Evolutionary conservation across 1,139 yeast genomes (phyloP), one percentile per base, ranked within the genome.

Genomic region (Groenewaldozyma auringiensis): DNA sequence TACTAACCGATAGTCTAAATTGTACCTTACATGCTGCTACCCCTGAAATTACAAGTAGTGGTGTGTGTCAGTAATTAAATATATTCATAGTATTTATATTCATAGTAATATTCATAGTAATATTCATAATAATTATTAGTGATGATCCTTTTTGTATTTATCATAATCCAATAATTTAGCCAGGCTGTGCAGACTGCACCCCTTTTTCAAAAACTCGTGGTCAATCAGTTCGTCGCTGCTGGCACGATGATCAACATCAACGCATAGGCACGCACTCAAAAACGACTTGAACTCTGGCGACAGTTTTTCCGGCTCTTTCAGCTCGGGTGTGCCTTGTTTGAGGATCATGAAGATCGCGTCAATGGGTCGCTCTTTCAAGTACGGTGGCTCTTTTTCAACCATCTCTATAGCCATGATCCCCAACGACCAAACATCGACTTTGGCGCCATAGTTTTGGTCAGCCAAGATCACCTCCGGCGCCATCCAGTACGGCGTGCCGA

Each of bases 401-500:
- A 92, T 89, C 68, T 92, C 98, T 58, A 92, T 92, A 1, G 96
- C 85, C 97, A 92, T 94, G 55, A 92, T 92, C 53, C 98, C 98
- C 52, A 92, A 70, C 2, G 96, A 87, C 98, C 98, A 92, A 35
- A 94, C 94, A 65, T 92, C 98, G 20, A 92, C 96, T 65, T 92
- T 92, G 55, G 86, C 96, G 57, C 89, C 98, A 60, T 92, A 92
- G 11, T 25, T 25, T 60, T 88, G 96, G 65, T 88, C 87, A 59
- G 89, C 96, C 66, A 88, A 86, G 45, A 92, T 96, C 42, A 92
- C 97, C 67, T 92, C 98, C 2, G 98, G 98, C 0, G 98, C 98
- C 98, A 92, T 92, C 98, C 98, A 92, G 65, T 92, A 92, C 11
- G 98, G 98, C 0, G 98, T 92, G 35, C 98, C 98, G 3, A 89